Base-by-base conservation (phyloP, 2,329 filamentous ascomycete genomes). In the Alternaria gaisen region DNA sequence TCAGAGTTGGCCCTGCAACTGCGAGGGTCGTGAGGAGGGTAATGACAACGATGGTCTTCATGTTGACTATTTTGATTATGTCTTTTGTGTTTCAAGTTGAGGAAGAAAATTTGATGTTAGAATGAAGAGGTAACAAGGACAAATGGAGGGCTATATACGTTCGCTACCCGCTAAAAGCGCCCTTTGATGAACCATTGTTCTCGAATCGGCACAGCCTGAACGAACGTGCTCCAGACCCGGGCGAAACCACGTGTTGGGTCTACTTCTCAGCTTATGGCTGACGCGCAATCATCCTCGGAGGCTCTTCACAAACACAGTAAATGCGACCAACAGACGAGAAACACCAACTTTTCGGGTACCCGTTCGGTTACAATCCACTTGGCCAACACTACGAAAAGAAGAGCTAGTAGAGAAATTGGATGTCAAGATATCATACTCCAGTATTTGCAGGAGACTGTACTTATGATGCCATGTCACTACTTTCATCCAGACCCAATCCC, bases 261-360 rank as follows among this genome's bases (percentile, higher is more conserved):
- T 14, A 48, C 18, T 32, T 48, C 28, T 48, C 44, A 48, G 44
- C 44, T 48, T 32, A 48, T 48, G 44, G 28, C 44, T 48, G 44
- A 48, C 18, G n/a, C 20, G 6, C 18, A 34, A 48, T 30, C 18
- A 32, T 22, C n/a, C 12, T 26, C 20, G 4, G 12, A 20, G 7
- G 11, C 9, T 26, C 30, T 34, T 20, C 12, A 10, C 44, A 2
- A 34, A 48, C 20, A 34, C 12, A 7, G 44, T 32, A 32, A 48
- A 22, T 48, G 44, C 28, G 44, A 34, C 44, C 11, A 48, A 16
- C 44, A 22, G 14, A 32, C 18, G 8, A 14, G 32, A 34, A 6
- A 0, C 3, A 1, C n/a, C 1, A 6, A 10, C 18, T 20, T 24
- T 16, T 11, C 26, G 28, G 11, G 4, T 14, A 20, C 18, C 22